Base-by-base conservation (phyloP, 352 stramenopile genomes). In the Globisporangium cystogenes region DNA sequence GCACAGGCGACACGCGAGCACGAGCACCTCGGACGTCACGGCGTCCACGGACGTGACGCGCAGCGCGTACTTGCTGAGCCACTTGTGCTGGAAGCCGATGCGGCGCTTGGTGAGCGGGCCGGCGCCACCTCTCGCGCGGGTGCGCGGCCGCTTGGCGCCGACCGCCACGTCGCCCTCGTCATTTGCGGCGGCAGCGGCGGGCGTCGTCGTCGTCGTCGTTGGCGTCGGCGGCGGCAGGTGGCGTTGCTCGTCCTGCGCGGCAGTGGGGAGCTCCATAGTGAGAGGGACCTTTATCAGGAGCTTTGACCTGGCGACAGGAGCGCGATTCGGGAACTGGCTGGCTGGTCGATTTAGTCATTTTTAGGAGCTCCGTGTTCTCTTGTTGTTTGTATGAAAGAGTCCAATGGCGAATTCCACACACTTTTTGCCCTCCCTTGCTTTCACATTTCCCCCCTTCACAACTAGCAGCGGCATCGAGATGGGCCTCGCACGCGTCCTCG, bases 1-100 rank as follows among this genome's bases (percentile, higher is more conserved):
- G 44, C 56, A 62, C 18, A 62, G 23, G 24, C 56, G 56, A 21
- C 56, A 62, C 48, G 50, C 48, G 24, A 57, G 49, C 42, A 47
- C 47, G 23, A 57, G 31, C 23, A 62, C 56, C 20, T 53, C 37
- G 24, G 56, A 53, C 41, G 56, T 51, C 40, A 37, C 50, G n/a
- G 56, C 35, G 43, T 62, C 56, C 42, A 52, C 37, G 14, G 48
- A 47, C 31, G 43, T 48, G 33, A 62, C 29, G 41, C 50, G 48
- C 12, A 62, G 37, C 20, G 49, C 56, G 35, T 48, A 62, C 55
- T 60, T 60, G 39, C 39, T 51, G 36, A 60, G 55, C 55, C 55
- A 60, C 24, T 46, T 44, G 29, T 54, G 47, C 48, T 60, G 55
- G 29, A 60, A 60, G 37, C 39, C 36, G 18, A 35, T 60, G 55